Base-by-base conservation (phyloP, 2,329 filamentous ascomycete species). In the Geosmithia flava region DNA sequence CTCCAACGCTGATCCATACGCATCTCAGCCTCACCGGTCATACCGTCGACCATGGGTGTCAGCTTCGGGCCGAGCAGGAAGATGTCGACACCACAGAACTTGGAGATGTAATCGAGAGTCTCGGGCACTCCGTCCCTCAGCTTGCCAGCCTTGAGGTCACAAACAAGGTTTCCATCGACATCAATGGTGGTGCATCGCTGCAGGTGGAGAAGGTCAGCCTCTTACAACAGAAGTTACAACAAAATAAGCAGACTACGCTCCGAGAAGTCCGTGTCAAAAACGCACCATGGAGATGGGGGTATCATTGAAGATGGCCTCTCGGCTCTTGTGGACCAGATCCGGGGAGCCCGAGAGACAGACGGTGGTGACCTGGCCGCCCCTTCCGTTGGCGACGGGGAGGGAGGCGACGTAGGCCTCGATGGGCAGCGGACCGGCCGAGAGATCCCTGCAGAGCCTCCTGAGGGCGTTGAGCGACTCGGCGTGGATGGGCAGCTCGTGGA, bases 121-220 rank as follows among this genome's bases (percentile, higher is more conserved):
- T 88, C 81, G 47, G 90, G 79, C 27, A 96, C 86, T 45, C 80
- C 77, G 53, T 81, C 76, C 61, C 87, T 81, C 51, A 95, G 74
- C 43, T 83, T 80, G 47, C 81, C 80, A 54, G 74, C 74, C 48
- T 68, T 69, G 43, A 76, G 62, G 58, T 95, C 89, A 62, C 90
- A 85, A 60, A 97, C 87, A 55, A 96, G 77, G 57, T 88, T 83
- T 58, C 88, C 88, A 62, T 95, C 89, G 57, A 98, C 85, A 62
- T 97, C 93, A 59, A 98, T 87, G 48, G 83, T 89, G 44, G 90
- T 88, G 67, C 89, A 95, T 58, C 87, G 85, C 91, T 96, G 68
- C 20, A 20, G 20, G 23, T 27, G 23, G 45, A 15, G 47, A 45
- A 43, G 7, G n/a, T 43, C 16, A 20, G 45, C 39, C 39, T 20